These are phyloP conservation scores for Scutellaria barbata DNA, from an alignment of 257 asterid species.

Conservation along the genomic window DNA sequence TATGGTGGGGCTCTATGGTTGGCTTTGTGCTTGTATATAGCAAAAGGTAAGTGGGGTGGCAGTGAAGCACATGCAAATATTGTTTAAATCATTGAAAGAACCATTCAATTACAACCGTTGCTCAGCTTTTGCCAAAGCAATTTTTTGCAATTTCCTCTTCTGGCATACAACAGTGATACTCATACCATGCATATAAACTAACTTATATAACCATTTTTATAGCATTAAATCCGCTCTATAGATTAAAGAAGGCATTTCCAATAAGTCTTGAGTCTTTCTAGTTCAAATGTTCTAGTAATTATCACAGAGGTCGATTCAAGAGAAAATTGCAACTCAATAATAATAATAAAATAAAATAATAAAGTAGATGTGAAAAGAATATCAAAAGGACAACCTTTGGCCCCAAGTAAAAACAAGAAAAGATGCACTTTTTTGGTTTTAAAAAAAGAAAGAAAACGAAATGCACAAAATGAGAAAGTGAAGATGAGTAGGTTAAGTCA, in stretches of 20 bases:
- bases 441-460: background rate
- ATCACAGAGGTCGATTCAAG: conserved; percentile 28
- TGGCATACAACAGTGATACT: conserved; percentile 32
- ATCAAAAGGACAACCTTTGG: conserved; percentile 15
- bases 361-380: background rate
- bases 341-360: background rate
- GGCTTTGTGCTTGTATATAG: conserved; percentile 22
- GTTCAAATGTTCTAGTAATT: background rate
- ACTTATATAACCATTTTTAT: background rate
- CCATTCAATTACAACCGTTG: conserved; percentile 29
- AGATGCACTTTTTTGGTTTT: background rate
- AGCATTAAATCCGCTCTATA: conserved; percentile 29
- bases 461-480: conserved; percentile 17
- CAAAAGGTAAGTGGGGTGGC: conserved; percentile 37
- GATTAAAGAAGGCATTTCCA: background rate
- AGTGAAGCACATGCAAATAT: conserved; percentile 38
- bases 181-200: conserved; percentile 17
- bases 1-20: conserved; percentile 26
- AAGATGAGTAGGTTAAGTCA: conserved; percentile 23
- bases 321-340: conserved; percentile 2
- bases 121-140: conserved; percentile 38
- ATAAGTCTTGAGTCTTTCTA: no score
- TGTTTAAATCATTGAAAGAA: conserved; percentile 37
- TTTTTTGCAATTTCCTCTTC: conserved; percentile 38
- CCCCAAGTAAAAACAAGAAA: conserved; percentile 19